Evolutionary conservation across 164 flowering plant genomes (phyloP), one percentile per base, ranked within the genome.

Genomic region (Piper betle): DNA sequence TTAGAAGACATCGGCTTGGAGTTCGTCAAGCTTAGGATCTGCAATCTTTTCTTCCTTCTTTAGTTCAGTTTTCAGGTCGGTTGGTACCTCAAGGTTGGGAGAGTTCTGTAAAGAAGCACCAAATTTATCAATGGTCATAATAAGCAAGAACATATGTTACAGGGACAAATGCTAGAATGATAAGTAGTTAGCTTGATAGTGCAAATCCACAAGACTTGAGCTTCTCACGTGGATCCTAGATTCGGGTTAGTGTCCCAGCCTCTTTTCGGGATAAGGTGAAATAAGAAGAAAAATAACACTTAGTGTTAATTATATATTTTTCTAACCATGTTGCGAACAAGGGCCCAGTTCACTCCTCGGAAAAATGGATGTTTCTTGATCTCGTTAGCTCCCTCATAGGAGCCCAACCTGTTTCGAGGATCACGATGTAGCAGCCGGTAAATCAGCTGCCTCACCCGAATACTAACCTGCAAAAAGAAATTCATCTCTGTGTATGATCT

Each of bases 351-450:
- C 66, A 87, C 66, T 53, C 95, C 96, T 18, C 81, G 80, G 72
- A 94, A 94, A 72, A 94, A 91, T 12, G 97, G 88, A 64, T 94
- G 99, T 7, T 69, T 70, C 79, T 88, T 94, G 17, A 94, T 66
- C 72, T 94, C 99, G 64, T 81, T 83, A n/a, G 99, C 96, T 56
- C 99, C 99, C 82, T 85, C 91, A 18, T 56, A 77, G 1, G 93
- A 77, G 17, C 93, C 91, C 79, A 94, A 72, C 71, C 99, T 80
- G 68, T 76, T 82, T 62, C 74, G 79, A 19, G 95, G 95, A 73
- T 88, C 96, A 62, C 85, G 81, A 52, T 86, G 88, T 71, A 94
- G 68, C 77, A 94, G 68, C 52, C 84, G 64, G 68, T 81, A 84
- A 69, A 94, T 86, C 57, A 94, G 62, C 73, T 88, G 95, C 81